Evolutionary conservation across 352 stramenopile genomes (phyloP), one percentile per base, ranked within the genome.

Genomic region (Achlya hypogyna): DNA sequence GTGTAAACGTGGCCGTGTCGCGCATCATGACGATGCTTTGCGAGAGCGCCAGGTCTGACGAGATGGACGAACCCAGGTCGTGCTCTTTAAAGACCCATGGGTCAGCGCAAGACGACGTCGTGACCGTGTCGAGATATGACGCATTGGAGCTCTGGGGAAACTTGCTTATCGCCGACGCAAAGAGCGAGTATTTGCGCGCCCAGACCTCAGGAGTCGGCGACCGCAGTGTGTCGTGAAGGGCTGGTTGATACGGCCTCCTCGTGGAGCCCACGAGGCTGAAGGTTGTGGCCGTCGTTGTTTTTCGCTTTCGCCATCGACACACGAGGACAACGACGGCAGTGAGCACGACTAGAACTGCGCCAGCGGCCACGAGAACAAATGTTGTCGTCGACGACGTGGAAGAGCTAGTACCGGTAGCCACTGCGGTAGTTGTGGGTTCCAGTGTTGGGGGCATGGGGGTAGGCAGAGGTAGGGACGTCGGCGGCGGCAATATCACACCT

Each of bases 21-120:
- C 49, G 49, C 49, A 56, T 56, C 49, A 56, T 56, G 25, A 56
- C 49, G 31, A 56, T 20, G 31, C 49, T 56, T 20, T 56, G 49
- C 2, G 49, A 56, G 10, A 38, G 49, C 31, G 49, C 2, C 31
- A 56, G 16, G 25, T 56, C 49, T n/a, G 49, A 56, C 12, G 10
- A 56, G 31, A 27, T 38, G 25, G 49, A 56, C 31, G 49, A 56
- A 9, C 49, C 25, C 38, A 45, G n/a, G 38, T 45, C 38, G 25
- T 35, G 49, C 31, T 56, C 49, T 10, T 56, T 56, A 10, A 56
- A 56, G 31, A 56, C 49, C 49, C 49, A 56, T 10, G 49, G 49
- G 25, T 56, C 49, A 20, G 25, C 49, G 31, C 31, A n/a, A 10
- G 49, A 56, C 49, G 49, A 56, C 25, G n/a, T n/a, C n/a, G 25